These are phyloP conservation scores for Paramyrothecium sp. DNA, from an alignment of 2,329 filamentous ascomycete genomes.

Conservation along the genomic window DNA sequence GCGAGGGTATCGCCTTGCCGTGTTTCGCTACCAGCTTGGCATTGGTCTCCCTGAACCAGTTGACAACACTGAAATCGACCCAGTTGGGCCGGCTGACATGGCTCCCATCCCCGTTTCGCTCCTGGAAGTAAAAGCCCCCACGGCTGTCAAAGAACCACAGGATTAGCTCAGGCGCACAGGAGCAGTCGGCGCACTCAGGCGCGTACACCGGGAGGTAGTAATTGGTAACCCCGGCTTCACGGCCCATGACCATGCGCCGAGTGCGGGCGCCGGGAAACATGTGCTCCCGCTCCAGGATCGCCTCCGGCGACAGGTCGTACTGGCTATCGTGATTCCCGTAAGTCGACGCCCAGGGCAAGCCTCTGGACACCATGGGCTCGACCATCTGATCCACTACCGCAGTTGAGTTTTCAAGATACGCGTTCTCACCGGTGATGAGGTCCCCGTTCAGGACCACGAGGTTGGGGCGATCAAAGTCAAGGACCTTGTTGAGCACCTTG, in stretches of 20 bases:
- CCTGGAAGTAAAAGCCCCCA: conserved; percentile 51
- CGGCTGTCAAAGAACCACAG: conserved; percentile 73
- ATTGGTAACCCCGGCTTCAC: conserved; percentile 41
- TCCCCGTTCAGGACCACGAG: conserved; percentile 70
- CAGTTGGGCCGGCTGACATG: conserved; percentile 32
- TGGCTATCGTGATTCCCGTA: conserved; percentile 71
- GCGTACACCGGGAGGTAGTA: conserved; percentile 46
- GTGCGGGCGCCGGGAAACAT: conserved; percentile 37
- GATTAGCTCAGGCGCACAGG: conserved; percentile 42
- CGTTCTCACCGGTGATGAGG: conserved; percentile 66
- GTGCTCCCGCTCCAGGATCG: conserved; percentile 41
- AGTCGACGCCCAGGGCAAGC: conserved; percentile 62
- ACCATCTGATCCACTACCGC: conserved; percentile 60
- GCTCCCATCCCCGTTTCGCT: conserved; percentile 15
- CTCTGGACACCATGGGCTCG: conserved; percentile 51
- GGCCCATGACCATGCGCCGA: conserved; percentile 33
- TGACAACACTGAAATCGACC: conserved; percentile 41
- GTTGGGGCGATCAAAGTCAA: conserved; percentile 37
- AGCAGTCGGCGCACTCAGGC: conserved; percentile 23
- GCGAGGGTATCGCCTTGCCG: conserved; percentile 35
- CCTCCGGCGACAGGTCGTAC: conserved; percentile 51
- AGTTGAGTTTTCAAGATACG: conserved; percentile 51
- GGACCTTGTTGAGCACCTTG: conserved; percentile 30
- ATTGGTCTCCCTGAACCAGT: conserved; percentile 41
- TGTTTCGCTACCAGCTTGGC: conserved; percentile 23